Evolutionary conservation across 352 stramenopile species (phyloP).

Genomic region (Globisporangium paroecandrum): DNA sequence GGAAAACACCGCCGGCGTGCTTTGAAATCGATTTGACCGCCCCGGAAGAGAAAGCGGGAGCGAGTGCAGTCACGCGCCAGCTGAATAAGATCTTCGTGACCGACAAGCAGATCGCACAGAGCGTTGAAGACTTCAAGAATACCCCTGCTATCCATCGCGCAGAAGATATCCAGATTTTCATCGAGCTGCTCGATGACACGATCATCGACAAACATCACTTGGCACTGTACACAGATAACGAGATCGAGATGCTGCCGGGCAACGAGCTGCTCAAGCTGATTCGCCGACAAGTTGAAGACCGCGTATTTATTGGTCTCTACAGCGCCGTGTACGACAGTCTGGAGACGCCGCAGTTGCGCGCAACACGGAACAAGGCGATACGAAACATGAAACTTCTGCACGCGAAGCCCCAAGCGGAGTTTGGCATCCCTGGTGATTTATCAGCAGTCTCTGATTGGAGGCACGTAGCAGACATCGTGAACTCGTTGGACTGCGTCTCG

Average conservation of each 20-base stretch:
- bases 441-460: slow-evolving; percentile 57
- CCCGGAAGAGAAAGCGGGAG: slow-evolving; percentile 49
- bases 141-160: slow-evolving; percentile 42
- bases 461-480: slow-evolving; percentile 45
- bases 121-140: slow-evolving; percentile 49
- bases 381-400: slow-evolving; percentile 67
- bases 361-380: slow-evolving; percentile 27
- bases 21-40: slow-evolving; percentile 68
- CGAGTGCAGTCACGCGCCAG: slow-evolving; percentile 48
- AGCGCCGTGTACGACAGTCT: slow-evolving; percentile 51
- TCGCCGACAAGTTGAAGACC: slow-evolving; percentile 74
- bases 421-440: slow-evolving; percentile 65
- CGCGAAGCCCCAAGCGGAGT: slow-evolving; percentile 47
- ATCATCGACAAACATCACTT: slow-evolving; percentile 71
- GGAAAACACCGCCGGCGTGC: slow-evolving; percentile 37
- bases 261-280: slow-evolving; percentile 77
- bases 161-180: slow-evolving; percentile 50
- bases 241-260: slow-evolving; percentile 61
- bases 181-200: slow-evolving; percentile 57
- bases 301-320: slow-evolving; percentile 68
- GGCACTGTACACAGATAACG: slow-evolving; percentile 53
- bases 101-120: slow-evolving; percentile 48
- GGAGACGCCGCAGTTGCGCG: slow-evolving; percentile 38
- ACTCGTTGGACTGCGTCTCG: slow-evolving; percentile 72
- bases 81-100: slow-evolving; percentile 85